A percentile compares a stretch with the other conserved stretches of the same genome.
Conservation (phyloP, 176 grass and related monocot species). For the Triticum timopheevii region DNA sequence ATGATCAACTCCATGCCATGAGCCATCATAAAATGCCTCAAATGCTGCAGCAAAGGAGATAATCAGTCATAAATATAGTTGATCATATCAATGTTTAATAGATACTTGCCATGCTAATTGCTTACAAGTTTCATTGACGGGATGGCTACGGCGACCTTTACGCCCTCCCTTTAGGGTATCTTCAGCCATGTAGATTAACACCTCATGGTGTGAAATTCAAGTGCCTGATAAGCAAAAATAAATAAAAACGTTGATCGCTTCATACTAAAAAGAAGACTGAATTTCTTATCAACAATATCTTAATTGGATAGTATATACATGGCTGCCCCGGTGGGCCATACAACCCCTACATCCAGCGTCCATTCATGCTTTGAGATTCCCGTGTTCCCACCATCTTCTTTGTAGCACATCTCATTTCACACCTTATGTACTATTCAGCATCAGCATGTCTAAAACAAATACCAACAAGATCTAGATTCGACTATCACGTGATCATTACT, state of each 20-base stretch:
- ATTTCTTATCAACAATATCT: background rate
- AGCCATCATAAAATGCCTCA: slow-evolving; percentile 66
- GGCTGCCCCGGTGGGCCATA: background rate
- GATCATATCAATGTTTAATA: background rate
- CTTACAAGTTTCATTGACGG: slow-evolving; percentile 48
- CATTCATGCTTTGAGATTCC: background rate
- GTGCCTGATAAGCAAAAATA: background rate
- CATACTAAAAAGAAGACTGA: background rate
- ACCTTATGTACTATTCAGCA: background rate
- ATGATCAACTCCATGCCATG: slow-evolving; percentile 69
- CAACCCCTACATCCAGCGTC: background rate
- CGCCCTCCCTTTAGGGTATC: slow-evolving; percentile 29
- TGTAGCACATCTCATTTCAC: background rate
- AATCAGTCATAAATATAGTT: background rate
- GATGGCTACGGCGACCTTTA: slow-evolving; percentile 14
- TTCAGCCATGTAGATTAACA: background rate
- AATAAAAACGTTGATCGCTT: background rate
- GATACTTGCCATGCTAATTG: background rate
- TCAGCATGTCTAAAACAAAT: background rate
- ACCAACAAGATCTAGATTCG: background rate
- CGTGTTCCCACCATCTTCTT: background rate
- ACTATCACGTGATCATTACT: background rate
- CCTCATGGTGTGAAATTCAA: slow-evolving; percentile 10
- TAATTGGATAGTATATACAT: background rate
- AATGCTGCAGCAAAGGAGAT: slow-evolving; percentile 55